phyloP scores from a whole-genome alignment of 257 asterid genomes.

The Knoxia roxburghii region DNA sequence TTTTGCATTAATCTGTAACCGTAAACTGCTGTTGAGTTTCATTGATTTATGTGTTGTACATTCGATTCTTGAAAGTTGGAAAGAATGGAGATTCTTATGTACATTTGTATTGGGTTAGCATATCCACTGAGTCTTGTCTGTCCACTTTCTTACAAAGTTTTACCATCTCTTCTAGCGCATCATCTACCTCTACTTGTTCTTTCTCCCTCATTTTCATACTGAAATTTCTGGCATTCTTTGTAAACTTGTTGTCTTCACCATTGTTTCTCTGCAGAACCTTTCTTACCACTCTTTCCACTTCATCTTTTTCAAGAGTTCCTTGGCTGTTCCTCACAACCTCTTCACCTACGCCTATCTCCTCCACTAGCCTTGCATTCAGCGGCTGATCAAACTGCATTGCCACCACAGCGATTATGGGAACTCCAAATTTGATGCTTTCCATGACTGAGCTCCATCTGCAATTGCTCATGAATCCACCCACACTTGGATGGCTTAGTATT shows the following conservation, averaged over 20 bases:
- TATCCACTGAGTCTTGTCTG: conserved; percentile 12
- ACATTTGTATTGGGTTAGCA: conserved; percentile 9
- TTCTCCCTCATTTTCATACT: conserved; percentile 30
- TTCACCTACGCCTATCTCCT: conserved; percentile 42
- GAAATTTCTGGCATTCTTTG: conserved; percentile 30
- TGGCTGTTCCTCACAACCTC: conserved; percentile 40
- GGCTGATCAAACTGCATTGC: conserved; percentile 74
- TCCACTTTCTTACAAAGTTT: conserved; percentile 27
- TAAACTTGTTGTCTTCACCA: conserved; percentile 24
- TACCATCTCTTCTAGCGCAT: conserved; percentile 38
- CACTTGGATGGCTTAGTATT: conserved; percentile 40
- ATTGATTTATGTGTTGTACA: not conserved
- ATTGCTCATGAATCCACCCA: conserved; percentile 56
- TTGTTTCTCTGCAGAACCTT: conserved; percentile 33
- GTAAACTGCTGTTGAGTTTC: not conserved
- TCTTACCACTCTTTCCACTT: conserved; percentile 36
- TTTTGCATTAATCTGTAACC: not conserved
- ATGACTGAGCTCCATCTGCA: conserved; percentile 69
- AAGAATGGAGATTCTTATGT: not conserved
- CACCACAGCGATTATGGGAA: conserved; percentile 52
- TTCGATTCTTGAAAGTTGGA: not conserved
- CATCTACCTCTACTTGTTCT: conserved; percentile 37
- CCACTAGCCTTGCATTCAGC: conserved; percentile 52
- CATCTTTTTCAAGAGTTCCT: conserved; percentile 35
- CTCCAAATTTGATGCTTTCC: conserved; percentile 38